Base-by-base conservation (phyloP, 2,329 filamentous ascomycete genomes). In the Fusarium penzigii region DNA sequence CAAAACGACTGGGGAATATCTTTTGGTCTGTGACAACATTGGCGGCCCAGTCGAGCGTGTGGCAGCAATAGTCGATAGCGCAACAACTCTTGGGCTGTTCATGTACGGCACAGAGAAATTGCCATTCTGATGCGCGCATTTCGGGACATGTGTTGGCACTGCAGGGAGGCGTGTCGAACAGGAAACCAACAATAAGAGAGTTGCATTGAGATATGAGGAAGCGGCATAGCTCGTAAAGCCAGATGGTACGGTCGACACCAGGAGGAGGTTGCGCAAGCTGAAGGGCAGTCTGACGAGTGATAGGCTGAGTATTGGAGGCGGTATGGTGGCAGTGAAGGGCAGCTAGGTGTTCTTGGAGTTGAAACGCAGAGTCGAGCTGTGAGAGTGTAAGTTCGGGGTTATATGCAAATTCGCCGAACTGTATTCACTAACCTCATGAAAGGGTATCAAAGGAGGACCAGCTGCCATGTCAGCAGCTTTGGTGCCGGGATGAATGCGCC, bases 41-140 rank as follows among this genome's bases (percentile, higher is more conserved):
- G 51, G 91, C 92, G 3, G 94, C 94, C 91, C 93, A 97, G 75
- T 99, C 94, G 41, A 99, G 86, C 0, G 94, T 99, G 70, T 99
- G 94, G 71, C 93, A 97, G 80, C 92, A 97, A 76, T 99, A 99
- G 75, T 99, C 94, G 68, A 99, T 97, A 46, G 94, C 94, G 72
- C 93, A 97, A 77, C 94, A 99, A 65, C 88, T 90, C 75, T 97
- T 97, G 44, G 94, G 94, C 45, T 92, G 89, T 68, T 97, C 93
- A 70, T 99, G 94, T 3, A 97, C 94, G 46, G 94, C 94, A 75
- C 94, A 99, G 44, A 99, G 84, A 68, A 97, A 99, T 75, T 99
- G 94, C 94, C 94, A 99, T 77, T 99, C 93, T 29, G 90, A 94
- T 3, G 94, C 94, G 68, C 94, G 92, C 94, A 99, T 99, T 75